Base-by-base conservation (phyloP, 495 filamentous ascomycete genomes). In the Pseudoneurospora amorphoporcata region DNA sequence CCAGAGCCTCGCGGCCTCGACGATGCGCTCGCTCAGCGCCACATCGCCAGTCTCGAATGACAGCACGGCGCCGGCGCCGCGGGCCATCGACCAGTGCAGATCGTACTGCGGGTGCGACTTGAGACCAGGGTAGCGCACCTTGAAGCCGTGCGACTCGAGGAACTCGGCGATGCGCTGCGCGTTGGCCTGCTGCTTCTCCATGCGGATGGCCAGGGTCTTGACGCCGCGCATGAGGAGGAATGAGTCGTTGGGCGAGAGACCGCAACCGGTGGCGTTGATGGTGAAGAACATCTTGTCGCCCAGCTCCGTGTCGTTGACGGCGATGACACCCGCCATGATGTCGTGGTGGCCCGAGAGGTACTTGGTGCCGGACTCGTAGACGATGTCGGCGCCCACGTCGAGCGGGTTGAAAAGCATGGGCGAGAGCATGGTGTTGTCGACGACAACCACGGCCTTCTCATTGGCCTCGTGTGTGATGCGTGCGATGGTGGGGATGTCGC, bases 361-460 rank as follows among this genome's bases (percentile, higher is more conserved):
- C 77, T 99, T 99, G 2, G 95, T 99, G 39, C 95, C 95, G 69
- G 91, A 94, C 86, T 99, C 95, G 82, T 98, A 99, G 29, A 96
- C 93, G 74, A 98, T 92, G 78, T 99, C 95, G 4, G 95, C 94
- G 42, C 96, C 95, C 29, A 98, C 86, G 47, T 97, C 94, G 6
- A 98, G 88, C 10, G 95, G 95, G 82, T 95, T 98, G 73, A 88
- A 90, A 17, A 98, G 90, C 79, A 96, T 88, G 10, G 95, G 95
- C 0, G 93, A 97, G 75, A 99, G 91, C 95, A 99, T 99, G 68
- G 95, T 98, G 84, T 99, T 99, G 82, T 99, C 95, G 38, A 98
- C 95, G 8, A 91, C 87, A 16, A 99, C 94, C 42, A 98, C 82
- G n/a, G 90, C 90, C 73, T 86, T 88, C n/a, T 90, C 85, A 79